A percentile compares a stretch with the other conserved stretches of the same genome.
Evolutionary conservation across 2,329 filamentous ascomycete species (phyloP).

Genomic region (Colletotrichum costaricense): DNA sequence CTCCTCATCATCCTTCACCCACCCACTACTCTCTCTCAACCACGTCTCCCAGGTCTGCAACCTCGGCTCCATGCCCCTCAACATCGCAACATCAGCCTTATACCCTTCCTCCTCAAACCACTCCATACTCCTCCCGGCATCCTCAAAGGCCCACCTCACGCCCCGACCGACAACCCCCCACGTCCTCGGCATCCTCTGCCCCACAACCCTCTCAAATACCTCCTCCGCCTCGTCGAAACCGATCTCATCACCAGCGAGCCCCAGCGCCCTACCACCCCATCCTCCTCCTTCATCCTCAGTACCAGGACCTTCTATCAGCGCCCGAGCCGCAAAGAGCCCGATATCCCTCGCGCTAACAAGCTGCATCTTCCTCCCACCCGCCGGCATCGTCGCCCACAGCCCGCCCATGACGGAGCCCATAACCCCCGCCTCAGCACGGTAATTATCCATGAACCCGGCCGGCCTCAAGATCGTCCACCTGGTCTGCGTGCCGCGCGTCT

Average conservation of each 20-base stretch:
- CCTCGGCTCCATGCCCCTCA: conserved; percentile 25
- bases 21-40: conserved; percentile 38
- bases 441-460: conserved; percentile 44
- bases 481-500: conserved; percentile 2
- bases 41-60: conserved; percentile 37
- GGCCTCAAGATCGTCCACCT: conserved; percentile 42
- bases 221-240: conserved; percentile 25
- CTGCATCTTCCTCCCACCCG: conserved; percentile 39
- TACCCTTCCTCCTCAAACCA: conserved; percentile 34
- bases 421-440: conserved; percentile 33
- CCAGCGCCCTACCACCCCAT: conserved; percentile 28
- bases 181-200: conserved; percentile 14
- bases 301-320: conserved; percentile 21
- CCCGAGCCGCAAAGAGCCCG: conserved; percentile 33
- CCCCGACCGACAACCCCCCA: conserved; percentile 14
- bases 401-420: conserved; percentile 42
- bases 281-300: background rate
- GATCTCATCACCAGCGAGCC: conserved; percentile 34
- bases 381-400: conserved; percentile 40
- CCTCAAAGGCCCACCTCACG: conserved; percentile 31
- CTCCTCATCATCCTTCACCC: conserved; percentile 21
- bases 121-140: conserved; percentile 33
- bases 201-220: conserved; percentile 14
- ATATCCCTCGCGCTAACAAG: conserved; percentile 42
- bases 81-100: conserved; percentile 17